Evolutionary conservation across 2,329 filamentous ascomycete species (phyloP), one percentile per base, ranked within the genome.

Genomic region (Fusarium pseudograminearum): DNA sequence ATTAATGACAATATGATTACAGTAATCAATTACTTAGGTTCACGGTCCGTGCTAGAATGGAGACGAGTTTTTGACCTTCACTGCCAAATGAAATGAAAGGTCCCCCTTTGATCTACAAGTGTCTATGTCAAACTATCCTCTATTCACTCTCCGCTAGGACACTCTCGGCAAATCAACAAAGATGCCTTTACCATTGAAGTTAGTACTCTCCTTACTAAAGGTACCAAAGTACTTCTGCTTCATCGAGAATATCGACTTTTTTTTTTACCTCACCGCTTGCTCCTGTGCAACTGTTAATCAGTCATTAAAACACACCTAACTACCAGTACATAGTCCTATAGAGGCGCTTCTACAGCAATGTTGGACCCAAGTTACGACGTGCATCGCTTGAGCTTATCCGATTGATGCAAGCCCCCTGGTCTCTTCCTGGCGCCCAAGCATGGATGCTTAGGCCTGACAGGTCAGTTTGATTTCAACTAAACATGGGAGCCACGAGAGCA

Each of bases 401-500:
- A 61, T 63, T 52, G 54, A 66, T 60, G 61, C 64, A 67, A 71
- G 59, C 65, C 72, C 59, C 72, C 61, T 46, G 60, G 63, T 60
- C 41, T 57, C 46, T 67, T 50, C 50, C 54, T 58, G 61, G 51
- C 60, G 57, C 62, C 48, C 47, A 60, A 66, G 34, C 67, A 72
- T 73, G 70, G 70, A 51, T 73, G 53, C 52, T 57, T 40, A 47
- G 51, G 33, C 63, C 47, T 72, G 71, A 73, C 72, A 74, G 64
- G 68, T 59, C 69, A 66, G 47, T 45, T 50, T 50, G 57, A 58
- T 62, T 57, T 71, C 55, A 38, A 67, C 59, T 45, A 33, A 62
- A 59, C 73, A 75, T 75, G 73, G 73, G 70, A 74, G 71, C 73
- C 73, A 74, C 71, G 73, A 74, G 72, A 64, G 57, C 48, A 56